Evolutionary conservation across 2,329 filamentous ascomycete species (phyloP), one percentile per base, ranked within the genome.

Genomic region (Aspergillus sergii): DNA sequence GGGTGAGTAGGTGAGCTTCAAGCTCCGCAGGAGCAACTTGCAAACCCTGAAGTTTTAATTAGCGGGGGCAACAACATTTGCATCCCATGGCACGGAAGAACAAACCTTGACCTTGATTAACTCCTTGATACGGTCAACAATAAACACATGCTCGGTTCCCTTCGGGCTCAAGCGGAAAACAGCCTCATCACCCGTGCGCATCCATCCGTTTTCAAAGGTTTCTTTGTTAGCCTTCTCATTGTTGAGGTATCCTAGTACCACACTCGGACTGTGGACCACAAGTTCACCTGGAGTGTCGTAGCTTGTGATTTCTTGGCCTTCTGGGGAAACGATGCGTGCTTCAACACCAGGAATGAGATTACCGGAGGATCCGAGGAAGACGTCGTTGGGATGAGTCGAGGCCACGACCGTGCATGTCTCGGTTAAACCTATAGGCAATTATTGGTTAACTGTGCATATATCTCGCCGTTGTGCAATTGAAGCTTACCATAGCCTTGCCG

Each of bases 11-110:
- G 71, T 93, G 90, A 1, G 91, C 89, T 78, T 96, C 92, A 1
- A 96, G 86, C 74, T 95, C 92, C 2, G 92, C 92, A 0, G 92
- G 92, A 0, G 92, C 91, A 26, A 95, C 92, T 87, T 95, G 92
- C 64, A 90, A 82, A 62, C 91, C 92, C 88, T 92, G 79, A 16
- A 56, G 54, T 23, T 60, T 21, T 7, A 14, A 21, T 64, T 58
- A 67, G 61, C 41, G 11, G 55, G 28, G 41, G 41, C 12, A 3
- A 34, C n/a, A 26, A 36, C 11, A n/a, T 21, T 12, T 32, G 7
- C 4, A 28, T 12, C 9, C 78, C 28, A n/a, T n/a, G 10, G 14
- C 5, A 51, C 1, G 19, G 48, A 26, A 54, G 11, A 16, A 72
- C 76, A 23, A 79, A 89, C 89, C 82, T 92, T 92, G 72, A 92